Base-by-base conservation (phyloP, 495 filamentous ascomycete species). In the Zalerion maritima region DNA sequence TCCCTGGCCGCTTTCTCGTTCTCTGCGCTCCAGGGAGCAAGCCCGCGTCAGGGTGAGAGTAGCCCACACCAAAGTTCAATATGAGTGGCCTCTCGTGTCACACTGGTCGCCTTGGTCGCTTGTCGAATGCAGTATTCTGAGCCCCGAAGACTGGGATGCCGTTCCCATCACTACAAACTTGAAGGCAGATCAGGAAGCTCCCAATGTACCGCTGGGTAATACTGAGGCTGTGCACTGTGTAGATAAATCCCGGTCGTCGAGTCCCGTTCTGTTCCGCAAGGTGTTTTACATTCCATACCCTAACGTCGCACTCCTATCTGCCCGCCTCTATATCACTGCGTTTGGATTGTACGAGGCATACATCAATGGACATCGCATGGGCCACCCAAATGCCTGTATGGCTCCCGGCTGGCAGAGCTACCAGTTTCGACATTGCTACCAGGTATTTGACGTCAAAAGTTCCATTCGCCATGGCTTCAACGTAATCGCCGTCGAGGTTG, bases 401-500 rank as follows among this genome's bases (percentile, higher is more conserved):
- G 55, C 69, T 9, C 67, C 67, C 0, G 67, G 67, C 0, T 73
- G 65, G 65, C 62, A 64, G 11, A 61, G 55, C 17, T 73, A 69
- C 35, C 48, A 52, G 0, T 52, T 66, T 40, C 54, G 64, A 3
- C 46, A 62, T 19, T 46, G 55, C 8, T 73, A 71, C 37, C 54
- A 68, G 32, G 55, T 58, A 0, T 66, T 60, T 27, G 64, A 73
- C 37, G 60, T 73, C 4, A 49, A 54, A 3, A 37, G 46, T 1
- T 32, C 56, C 1, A 35, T 67, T 3, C 16, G 42, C 4, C 20
- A 43, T 1, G 55, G 57, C 3, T 31, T 37, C 2, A 69, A 69
- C 40, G 50, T 41, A 0, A 49, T 73, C 28, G 60, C 56, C 0
- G 60, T 61, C 4, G 54, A 60, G 17, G 58, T 69, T 11, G 64